These are phyloP conservation scores for Auxenochlorella pyrenoidosa DNA, from an alignment of 139 green algal species.

Conservation along the genomic window DNA sequence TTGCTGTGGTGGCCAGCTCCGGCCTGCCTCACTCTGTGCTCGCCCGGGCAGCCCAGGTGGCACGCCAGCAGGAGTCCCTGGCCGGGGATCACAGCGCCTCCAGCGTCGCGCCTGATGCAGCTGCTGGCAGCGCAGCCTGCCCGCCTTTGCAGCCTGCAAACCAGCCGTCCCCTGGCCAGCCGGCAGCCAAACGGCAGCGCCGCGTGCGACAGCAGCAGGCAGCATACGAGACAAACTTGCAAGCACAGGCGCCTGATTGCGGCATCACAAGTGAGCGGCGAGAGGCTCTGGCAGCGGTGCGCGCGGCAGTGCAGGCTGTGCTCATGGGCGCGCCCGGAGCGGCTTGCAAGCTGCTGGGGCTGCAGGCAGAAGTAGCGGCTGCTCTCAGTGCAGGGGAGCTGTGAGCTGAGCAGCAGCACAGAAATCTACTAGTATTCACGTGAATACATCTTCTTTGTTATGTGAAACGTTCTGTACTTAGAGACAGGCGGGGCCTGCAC, in stretches of 20 bases:
- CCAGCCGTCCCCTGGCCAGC: background rate
- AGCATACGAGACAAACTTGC: no score
- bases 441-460: no score
- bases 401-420: background rate
- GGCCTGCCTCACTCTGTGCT: constrained; percentile 49
- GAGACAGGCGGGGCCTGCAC: no score
- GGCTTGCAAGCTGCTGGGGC: background rate
- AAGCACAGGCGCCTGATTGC: background rate
- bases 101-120: background rate
- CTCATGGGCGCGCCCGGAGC: background rate
- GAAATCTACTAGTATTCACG: no score
- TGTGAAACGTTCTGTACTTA: no score
- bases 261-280: background rate
- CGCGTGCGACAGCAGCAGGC: background rate
- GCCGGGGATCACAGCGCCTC: background rate
- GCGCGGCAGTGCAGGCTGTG: background rate
- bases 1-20: constrained; percentile 50
- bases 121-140: background rate
- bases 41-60: constrained; percentile 19
- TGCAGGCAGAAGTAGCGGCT: background rate
- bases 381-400: background rate
- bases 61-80: background rate
- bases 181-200: background rate
- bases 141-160: background rate
- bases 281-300: background rate